Evolutionary conservation across 768 basidiomycete species (phyloP).

Genomic region (Coprinopsis sp.): DNA sequence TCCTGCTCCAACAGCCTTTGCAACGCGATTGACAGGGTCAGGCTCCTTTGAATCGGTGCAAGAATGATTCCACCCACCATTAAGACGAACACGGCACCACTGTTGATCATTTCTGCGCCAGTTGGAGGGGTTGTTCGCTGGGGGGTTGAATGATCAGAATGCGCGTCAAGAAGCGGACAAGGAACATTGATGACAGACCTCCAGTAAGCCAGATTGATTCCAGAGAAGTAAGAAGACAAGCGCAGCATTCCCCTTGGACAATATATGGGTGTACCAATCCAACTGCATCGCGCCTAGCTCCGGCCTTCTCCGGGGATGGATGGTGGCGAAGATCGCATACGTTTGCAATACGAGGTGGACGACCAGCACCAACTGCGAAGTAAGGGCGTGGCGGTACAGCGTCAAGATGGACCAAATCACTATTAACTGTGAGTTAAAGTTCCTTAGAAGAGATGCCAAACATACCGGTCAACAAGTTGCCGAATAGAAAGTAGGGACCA

Average conservation of each 20-base stretch:
- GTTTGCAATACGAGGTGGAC: constrained; percentile 8
- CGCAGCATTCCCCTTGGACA: constrained; percentile 9
- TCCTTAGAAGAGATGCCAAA: too few relatives aligned
- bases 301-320: constrained; percentile 6
- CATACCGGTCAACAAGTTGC: too few relatives aligned
- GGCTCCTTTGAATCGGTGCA: background rate
- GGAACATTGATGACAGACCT: background rate
- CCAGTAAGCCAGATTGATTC: constrained; percentile 10
- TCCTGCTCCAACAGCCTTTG: constrained; percentile 8
- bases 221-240: constrained; percentile 6
- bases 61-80: constrained; percentile 5
- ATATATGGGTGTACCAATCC: constrained; percentile 3
- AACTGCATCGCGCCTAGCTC: background rate
- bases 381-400: background rate
- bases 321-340: constrained; percentile 5
- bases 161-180: background rate
- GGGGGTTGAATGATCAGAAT: background rate
- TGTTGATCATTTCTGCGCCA: constrained; percentile 7
- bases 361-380: constrained; percentile 5
- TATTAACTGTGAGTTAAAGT: too few relatives aligned
- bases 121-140: background rate
- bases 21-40: background rate
- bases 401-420: constrained; percentile 2
- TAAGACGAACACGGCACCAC: constrained; percentile 6
- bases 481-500: too few relatives aligned